These are phyloP conservation scores for Acanthamoeba triangularis DNA, from an alignment of 208 protist species.

Conservation along the genomic window DNA sequence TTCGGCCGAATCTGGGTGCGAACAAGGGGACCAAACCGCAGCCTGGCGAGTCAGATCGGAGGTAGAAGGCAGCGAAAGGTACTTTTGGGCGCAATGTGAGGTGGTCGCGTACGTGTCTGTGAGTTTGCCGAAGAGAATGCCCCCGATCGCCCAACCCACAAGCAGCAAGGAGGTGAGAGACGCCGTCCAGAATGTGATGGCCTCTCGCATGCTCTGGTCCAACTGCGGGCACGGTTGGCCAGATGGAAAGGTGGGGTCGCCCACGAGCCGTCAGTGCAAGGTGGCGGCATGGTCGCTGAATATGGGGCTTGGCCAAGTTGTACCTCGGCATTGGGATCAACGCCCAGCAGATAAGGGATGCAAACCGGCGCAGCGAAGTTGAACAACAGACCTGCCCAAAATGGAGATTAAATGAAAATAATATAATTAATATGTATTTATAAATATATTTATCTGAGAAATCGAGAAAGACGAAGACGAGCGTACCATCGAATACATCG, in stretches of 20 bases:
- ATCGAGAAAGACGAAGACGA: background rate
- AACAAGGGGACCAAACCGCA: background rate
- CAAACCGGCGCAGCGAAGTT: slow-evolving; percentile 49
- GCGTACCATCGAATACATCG: slow-evolving; percentile 69
- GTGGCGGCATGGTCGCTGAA: background rate
- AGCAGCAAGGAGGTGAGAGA: slow-evolving; percentile 51
- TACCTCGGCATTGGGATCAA: slow-evolving; percentile 63
- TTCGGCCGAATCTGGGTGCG: slow-evolving; percentile 17
- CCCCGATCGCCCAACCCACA: slow-evolving; percentile 54
- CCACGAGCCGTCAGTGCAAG: background rate
- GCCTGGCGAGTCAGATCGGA: background rate
- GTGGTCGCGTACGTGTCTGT: slow-evolving; percentile 13
- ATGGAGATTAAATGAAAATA: too few species aligned
- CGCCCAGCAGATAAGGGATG: slow-evolving; percentile 64
- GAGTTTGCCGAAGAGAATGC: slow-evolving; percentile 74
- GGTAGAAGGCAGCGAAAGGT: too few species aligned
- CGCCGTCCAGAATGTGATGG: slow-evolving; percentile 69
- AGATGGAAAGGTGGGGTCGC: background rate
- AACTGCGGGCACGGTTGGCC: background rate
- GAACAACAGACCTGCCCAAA: slow-evolving; percentile 57
- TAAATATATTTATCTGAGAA: too few species aligned
- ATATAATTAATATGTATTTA: too few species aligned
- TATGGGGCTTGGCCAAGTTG: background rate
- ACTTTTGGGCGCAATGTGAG: background rate
- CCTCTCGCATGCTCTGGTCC: slow-evolving; percentile 26